Evolutionary conservation across 345 rosid species (phyloP), one percentile per base, ranked within the genome.

Genomic region (Draba incana): DNA sequence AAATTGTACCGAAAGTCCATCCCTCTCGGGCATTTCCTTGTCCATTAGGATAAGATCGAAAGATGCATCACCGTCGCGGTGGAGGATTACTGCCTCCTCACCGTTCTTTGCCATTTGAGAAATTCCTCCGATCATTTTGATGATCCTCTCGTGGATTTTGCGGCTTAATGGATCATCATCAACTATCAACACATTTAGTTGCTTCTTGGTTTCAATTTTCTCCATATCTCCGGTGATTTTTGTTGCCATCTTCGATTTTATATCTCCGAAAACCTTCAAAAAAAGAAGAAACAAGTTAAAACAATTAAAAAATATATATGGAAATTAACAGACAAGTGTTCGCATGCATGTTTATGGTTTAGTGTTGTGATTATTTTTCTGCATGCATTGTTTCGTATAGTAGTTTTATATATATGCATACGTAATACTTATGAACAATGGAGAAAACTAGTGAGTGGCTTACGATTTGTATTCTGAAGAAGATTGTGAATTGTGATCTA

Each of bases 31-130:
- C 79, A 76, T 76, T 69, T 76, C 79, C 1, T 76, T 76, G 51
- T 76, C 79, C 75, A 76, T 76, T 16, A 76, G 68, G 27, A 76
- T 70, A 6, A 76, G 76, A n/a, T 64, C 75, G 46, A 76, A 76
- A 28, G 68, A 53, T 53, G 51, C 14, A 1, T 13, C 4, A 33
- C 62, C 65, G 27, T 67, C 25, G 9, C 51, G 72, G 71, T 64
- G 75, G 41, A 76, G 54, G 9, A 42, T 65, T 38, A 70, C 67
- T 38, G 75, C 79, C 46, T 70, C 76, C 33, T 69, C 71, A 2
- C 79, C 79, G 42, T 76, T 70, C 11, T 27, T 28, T 0, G 72
- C 76, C 30, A 47, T 60, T 43, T 44, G 60, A 31, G 45, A 53
- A 2, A 30, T 28, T 58, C 75, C 79, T 44, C 75, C 75, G 5